A percentile compares a stretch with the other conserved stretches of the same genome.
Evolutionary conservation across 768 basidiomycete genomes (phyloP).

Genomic region (Psilocybe subaeruginosa): DNA sequence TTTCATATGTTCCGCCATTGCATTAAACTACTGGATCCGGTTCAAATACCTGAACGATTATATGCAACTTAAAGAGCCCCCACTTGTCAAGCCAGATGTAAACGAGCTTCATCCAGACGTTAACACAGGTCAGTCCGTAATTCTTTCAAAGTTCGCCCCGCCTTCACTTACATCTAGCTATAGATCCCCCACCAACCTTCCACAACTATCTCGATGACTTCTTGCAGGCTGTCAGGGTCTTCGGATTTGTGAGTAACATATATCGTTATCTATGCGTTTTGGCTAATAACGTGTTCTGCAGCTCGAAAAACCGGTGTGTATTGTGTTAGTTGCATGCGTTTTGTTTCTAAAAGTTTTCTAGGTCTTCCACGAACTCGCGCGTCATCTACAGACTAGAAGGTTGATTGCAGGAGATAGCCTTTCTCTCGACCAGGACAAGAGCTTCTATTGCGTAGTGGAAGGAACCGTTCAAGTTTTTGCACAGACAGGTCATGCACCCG

Average conservation of each 20-base stretch:
- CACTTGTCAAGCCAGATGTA: slow-evolving; percentile 79
- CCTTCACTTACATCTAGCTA: background rate
- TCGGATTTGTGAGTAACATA: slow-evolving; percentile 74
- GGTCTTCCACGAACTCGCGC: slow-evolving; percentile 97
- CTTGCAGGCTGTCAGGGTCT: slow-evolving; percentile 92
- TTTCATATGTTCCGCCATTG: slow-evolving; percentile 66
- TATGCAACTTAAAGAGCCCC: slow-evolving; percentile 77
- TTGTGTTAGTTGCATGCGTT: background rate
- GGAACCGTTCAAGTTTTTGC: slow-evolving; percentile 96
- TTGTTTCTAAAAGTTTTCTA: slow-evolving; percentile 28
- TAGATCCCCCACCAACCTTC: slow-evolving; percentile 73
- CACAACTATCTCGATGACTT: slow-evolving; percentile 99
- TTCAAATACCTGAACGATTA: slow-evolving; percentile 80
- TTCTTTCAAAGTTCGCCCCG: background rate
- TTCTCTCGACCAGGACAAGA: slow-evolving; percentile 88
- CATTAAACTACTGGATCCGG: slow-evolving; percentile 83
- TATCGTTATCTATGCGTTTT: background rate
- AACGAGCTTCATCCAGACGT: slow-evolving; percentile 93
- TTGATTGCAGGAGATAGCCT: slow-evolving; percentile 95
- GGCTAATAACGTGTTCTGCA: slow-evolving; percentile 2
- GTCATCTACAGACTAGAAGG: slow-evolving; percentile 94
- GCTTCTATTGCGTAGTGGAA: slow-evolving; percentile 98
- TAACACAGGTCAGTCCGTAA: slow-evolving; percentile 52
- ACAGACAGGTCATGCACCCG: slow-evolving; percentile 57
- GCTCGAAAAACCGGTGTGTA: slow-evolving; percentile 80